These are phyloP conservation scores for Carex kokanica DNA, from an alignment of 176 grass and related monocot genomes.

Conservation along the genomic window DNA sequence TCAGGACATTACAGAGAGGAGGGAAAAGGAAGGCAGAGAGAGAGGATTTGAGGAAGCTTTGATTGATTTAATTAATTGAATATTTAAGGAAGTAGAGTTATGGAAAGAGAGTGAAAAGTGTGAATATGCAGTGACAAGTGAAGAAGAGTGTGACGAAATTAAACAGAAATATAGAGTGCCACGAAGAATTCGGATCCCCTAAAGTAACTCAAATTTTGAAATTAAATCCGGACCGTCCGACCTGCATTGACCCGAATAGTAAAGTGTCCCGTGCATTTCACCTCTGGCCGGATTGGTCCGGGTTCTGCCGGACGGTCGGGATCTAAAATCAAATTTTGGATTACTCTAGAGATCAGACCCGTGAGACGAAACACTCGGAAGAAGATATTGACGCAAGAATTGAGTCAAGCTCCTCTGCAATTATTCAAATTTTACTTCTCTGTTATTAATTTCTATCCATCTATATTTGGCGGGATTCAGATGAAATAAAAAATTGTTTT, in stretches of 20 bases:
- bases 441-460: background rate
- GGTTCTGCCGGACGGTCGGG: no score
- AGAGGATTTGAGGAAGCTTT: background rate
- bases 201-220: no score
- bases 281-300: no score
- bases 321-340: no score
- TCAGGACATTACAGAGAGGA: constrained; percentile 20
- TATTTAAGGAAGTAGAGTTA: constrained; percentile 18
- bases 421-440: background rate
- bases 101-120: constrained; percentile 14
- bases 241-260: no score
- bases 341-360: no score
- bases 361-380: background rate
- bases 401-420: constrained; percentile 4
- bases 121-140: constrained; percentile 9
- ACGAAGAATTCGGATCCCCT: no score
- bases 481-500: no score
- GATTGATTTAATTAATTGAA: background rate
- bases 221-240: no score
- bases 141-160: constrained; percentile 8
- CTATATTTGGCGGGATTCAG: no score
- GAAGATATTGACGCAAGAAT: background rate
- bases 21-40: background rate
- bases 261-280: no score
- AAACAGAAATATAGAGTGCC: background rate